phyloP scores from a whole-genome alignment of 2,329 filamentous ascomycete genomes.

The Trichoderma hamatum region DNA sequence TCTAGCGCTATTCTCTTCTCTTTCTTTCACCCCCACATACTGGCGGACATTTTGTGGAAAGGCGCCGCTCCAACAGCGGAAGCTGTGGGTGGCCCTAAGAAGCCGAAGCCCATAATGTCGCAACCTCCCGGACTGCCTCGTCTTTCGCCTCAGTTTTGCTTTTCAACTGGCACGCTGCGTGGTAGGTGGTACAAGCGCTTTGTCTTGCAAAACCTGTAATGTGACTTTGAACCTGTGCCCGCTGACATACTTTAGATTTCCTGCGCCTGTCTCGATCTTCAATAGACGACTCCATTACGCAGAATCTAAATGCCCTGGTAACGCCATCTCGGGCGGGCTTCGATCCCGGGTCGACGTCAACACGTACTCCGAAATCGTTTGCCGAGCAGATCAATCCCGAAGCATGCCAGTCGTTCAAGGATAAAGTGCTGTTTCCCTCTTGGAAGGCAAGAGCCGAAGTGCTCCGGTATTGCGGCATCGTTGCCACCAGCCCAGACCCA shows the following conservation, averaged over 20 bases:
- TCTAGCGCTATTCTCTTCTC: background rate
- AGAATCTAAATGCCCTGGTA: constrained; percentile 87
- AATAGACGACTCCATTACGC: constrained; percentile 90
- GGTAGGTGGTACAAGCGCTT: constrained; percentile 52
- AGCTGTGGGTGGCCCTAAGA: constrained; percentile 39
- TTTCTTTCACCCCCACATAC: constrained; percentile 36
- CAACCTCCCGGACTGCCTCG: constrained; percentile 50
- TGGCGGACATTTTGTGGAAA: constrained; percentile 57
- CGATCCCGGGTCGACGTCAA: constrained; percentile 75
- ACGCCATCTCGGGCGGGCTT: constrained; percentile 74
- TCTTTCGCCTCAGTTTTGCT: constrained; percentile 77
- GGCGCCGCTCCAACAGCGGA: constrained; percentile 45
- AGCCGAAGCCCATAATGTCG: constrained; percentile 48
- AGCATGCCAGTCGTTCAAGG: constrained; percentile 73
- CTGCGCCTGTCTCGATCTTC: constrained; percentile 80
- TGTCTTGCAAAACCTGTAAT: too few relatives aligned
- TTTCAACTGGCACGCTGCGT: constrained; percentile 68
- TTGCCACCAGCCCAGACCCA: constrained; percentile 85
- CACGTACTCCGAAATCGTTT: constrained; percentile 56
- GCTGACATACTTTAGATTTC: constrained; percentile 70
- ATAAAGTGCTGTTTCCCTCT: constrained; percentile 79
- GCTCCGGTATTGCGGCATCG: constrained; percentile 83
- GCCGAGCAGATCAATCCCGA: constrained; percentile 59
- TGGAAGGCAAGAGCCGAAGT: constrained; percentile 86
- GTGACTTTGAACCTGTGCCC: background rate